Percentiles rank a stretch among this genome's conserved stretches.
These are phyloP conservation scores for Panicum hallii DNA, from an alignment of 202 grass and related monocot genomes.

Conservation along the genomic window DNA sequence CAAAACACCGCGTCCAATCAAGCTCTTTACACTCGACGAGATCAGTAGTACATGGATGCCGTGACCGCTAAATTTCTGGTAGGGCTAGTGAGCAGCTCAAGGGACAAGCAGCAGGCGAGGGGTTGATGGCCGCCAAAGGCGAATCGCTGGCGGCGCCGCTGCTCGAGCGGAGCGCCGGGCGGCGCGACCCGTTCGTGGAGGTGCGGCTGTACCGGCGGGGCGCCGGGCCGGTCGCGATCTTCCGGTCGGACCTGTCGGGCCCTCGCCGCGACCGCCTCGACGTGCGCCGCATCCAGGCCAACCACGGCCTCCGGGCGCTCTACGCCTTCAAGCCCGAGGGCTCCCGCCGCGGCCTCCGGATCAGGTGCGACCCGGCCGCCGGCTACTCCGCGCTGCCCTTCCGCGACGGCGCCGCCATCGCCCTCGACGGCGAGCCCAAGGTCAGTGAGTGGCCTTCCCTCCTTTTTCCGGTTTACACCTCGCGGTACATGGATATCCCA, in stretches of 20 bases:
- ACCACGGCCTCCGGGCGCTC: constrained; percentile 56
- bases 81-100: background rate
- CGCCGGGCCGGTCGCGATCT: constrained; percentile 60
- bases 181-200: constrained; percentile 60
- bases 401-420: constrained; percentile 64
- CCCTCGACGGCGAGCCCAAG: constrained; percentile 75
- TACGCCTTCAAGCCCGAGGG: constrained; percentile 64
- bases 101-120: constrained; percentile 3
- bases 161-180: constrained; percentile 26
- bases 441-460: constrained; percentile 4
- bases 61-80: background rate
- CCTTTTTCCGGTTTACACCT: constrained; percentile 17
- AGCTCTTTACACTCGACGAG: background rate
- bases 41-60: background rate
- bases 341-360: constrained; percentile 58
- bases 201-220: constrained; percentile 69
- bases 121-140: background rate
- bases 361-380: constrained; percentile 51
- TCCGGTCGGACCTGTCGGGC: constrained; percentile 59
- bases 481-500: background rate
- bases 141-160: constrained; percentile 41
- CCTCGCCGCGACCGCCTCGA: constrained; percentile 62
- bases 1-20: background rate
- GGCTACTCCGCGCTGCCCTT: constrained; percentile 63
- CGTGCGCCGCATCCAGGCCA: constrained; percentile 61